Percentiles rank a stretch among this genome's conserved stretches.
Conservation (phyloP, 352 stramenopile genomes). For the Phytophthora parvispora region DNA sequence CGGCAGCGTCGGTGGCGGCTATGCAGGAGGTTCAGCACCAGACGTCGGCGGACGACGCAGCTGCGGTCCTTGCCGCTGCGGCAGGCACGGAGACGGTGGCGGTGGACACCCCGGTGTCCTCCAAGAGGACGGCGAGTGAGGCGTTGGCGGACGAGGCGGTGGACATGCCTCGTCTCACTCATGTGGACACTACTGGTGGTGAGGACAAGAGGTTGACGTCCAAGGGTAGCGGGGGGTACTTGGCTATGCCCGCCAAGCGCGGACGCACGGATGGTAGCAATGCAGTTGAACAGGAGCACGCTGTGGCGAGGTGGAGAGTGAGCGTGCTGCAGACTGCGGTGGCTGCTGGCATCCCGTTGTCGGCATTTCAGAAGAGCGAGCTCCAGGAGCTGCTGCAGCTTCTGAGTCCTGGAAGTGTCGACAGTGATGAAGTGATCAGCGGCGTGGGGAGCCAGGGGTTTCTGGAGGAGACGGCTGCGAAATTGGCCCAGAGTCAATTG, state of each 20-base stretch:
- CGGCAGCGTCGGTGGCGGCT: constrained; percentile 7
- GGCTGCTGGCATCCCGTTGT: constrained; percentile 44
- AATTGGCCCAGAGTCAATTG: constrained; percentile 60
- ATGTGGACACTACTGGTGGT: neutral
- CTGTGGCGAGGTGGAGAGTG: constrained; percentile 24
- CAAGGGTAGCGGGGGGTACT: constrained; percentile 8
- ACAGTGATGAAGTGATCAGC: constrained; percentile 19
- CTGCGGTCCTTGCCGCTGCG: neutral
- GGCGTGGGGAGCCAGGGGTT: constrained; percentile 43
- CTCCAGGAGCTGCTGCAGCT: constrained; percentile 54
- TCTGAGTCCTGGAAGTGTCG: constrained; percentile 16
- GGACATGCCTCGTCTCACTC: constrained; percentile 10
- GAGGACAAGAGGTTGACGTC: constrained; percentile 1
- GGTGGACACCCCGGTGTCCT: neutral
- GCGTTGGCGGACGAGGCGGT: constrained; percentile 9
- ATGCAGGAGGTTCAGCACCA: constrained; percentile 6
- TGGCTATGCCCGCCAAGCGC: constrained; percentile 19
- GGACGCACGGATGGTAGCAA: constrained; percentile 19
- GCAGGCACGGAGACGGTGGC: neutral
- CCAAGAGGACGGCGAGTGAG: constrained; percentile 31
- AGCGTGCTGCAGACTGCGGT: constrained; percentile 48
- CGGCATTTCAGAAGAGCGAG: constrained; percentile 49
- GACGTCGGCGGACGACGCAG: constrained; percentile 16
- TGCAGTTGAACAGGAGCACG: constrained; percentile 10
- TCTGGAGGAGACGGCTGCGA: constrained; percentile 44